Evolutionary conservation across 2,329 filamentous ascomycete genomes (phyloP), one percentile per base, ranked within the genome.

Genomic region (Acephala macrosclerotiorum): DNA sequence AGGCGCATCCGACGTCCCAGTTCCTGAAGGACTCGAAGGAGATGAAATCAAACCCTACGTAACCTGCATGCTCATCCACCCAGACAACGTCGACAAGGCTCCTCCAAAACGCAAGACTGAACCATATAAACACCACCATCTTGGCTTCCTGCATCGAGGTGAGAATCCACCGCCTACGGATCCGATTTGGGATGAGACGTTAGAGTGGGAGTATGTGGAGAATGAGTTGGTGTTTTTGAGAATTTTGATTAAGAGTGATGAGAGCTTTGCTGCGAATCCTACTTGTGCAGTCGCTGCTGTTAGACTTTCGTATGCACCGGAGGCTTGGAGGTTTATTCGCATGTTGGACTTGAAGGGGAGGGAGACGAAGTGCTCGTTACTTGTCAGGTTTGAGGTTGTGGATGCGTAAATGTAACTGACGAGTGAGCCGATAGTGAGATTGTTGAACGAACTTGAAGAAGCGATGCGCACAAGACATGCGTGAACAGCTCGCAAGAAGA

Each of bases 201-300:
- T 91, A 9, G 87, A 89, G 72, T 91, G 89, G 89, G 86, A 89
- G 66, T 91, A 86, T 71, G 85, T 89, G 6, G 88, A 90, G 63
- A 89, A 87, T 69, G 89, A 91, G 74, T 73, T 91, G 57, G 83
- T 84, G 0, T 91, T 91, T 71, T 69, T 91, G 70, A 81, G 89
- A 0, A 81, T 91, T 65, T 78, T 91, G 49, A 82, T 91, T 77
- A 91, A 91, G 80, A 88, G 85, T 69, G 89, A 91, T 66, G 87
- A 89, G 66, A 83, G 82, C 67, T 91, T 87, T 75, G 79, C 86
- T 0, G 79, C 79, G 53, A 91, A 91, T 69, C 87, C 88, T 0
- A 84, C 88, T 60, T 83, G 90, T 67, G 85, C 84, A 0, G 87
- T 89, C 1, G 81, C 85, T 0, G 85, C 88, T 0, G 82, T 91